Evolutionary conservation across 2,329 filamentous ascomycete genomes (phyloP).

Genomic region (Epichloe coenophiala): DNA sequence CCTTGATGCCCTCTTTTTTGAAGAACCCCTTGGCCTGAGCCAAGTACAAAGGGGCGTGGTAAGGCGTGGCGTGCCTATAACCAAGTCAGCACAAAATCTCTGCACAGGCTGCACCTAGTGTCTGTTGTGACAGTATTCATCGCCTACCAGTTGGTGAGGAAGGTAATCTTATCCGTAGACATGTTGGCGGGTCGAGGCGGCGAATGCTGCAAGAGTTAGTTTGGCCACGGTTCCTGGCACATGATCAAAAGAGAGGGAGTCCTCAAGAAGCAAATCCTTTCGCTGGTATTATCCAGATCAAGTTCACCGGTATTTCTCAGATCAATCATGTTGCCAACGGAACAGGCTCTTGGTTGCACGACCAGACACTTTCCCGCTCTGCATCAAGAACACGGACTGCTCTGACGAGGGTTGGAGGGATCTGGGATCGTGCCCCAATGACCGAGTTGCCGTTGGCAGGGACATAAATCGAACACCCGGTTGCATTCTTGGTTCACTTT

Average conservation of each 20-base stretch:
- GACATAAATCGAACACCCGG: slow-evolving; percentile 27
- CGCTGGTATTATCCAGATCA: slow-evolving; percentile 82
- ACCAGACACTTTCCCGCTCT: neutral
- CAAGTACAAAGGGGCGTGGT: slow-evolving; percentile 66
- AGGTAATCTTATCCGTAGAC: slow-evolving; percentile 76
- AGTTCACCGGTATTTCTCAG: slow-evolving; percentile 75
- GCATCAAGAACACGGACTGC: no score
- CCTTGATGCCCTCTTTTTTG: slow-evolving; percentile 62
- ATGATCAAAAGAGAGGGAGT: neutral
- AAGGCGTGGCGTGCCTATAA: slow-evolving; percentile 63
- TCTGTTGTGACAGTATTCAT: neutral
- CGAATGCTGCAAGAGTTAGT: slow-evolving; percentile 35
- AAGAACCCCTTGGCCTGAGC: slow-evolving; percentile 66
- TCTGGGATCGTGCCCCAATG: neutral
- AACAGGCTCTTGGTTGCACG: neutral
- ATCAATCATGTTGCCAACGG: slow-evolving; percentile 22
- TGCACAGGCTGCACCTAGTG: neutral
- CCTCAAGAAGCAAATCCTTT: slow-evolving; percentile 68
- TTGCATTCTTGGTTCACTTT: slow-evolving; percentile 31
- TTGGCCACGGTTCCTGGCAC: slow-evolving; percentile 16
- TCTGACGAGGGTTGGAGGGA: no score
- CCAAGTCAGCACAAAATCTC: neutral
- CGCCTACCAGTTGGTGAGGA: slow-evolving; percentile 66
- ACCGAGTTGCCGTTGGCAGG: neutral
- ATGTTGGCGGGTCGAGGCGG: slow-evolving; percentile 39